Percentiles rank a stretch among this genome's conserved stretches.
These are phyloP conservation scores for Didymella arachidicola DNA, from an alignment of 2,329 filamentous ascomycete genomes.

Conservation along the genomic window DNA sequence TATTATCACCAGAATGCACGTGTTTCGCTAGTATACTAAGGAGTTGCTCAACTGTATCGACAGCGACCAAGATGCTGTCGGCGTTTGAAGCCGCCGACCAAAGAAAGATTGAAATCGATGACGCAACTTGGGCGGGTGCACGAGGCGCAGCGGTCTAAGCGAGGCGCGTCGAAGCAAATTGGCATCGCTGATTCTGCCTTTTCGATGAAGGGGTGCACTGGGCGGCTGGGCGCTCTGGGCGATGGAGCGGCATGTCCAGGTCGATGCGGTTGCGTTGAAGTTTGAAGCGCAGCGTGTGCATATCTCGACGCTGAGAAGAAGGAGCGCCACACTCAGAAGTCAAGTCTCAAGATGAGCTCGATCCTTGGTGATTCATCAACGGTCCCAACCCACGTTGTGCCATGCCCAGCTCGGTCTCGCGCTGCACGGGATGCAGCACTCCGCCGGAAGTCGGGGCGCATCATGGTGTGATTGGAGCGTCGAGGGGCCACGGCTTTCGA, in stretches of 20 bases:
- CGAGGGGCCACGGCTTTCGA: constrained; percentile 6
- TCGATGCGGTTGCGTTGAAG: neutral
- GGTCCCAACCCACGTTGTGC: constrained; percentile 8
- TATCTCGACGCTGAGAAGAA: neutral
- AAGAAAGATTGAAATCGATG: constrained; percentile 11
- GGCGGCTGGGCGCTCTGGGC: constrained; percentile 23
- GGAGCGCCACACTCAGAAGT: neutral
- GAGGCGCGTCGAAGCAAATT: constrained; percentile 18
- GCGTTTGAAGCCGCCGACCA: neutral
- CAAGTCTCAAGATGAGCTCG: neutral
- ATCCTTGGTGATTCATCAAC: constrained; percentile 1
- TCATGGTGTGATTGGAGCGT: constrained; percentile 9
- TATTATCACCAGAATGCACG: neutral
- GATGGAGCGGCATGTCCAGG: neutral
- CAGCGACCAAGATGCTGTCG: neutral
- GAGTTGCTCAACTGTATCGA: neutral
- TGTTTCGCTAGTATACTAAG: neutral
- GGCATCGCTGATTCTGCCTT: constrained; percentile 24
- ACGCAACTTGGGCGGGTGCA: constrained; percentile 10
- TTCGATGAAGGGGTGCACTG: constrained; percentile 19
- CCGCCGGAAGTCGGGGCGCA: constrained; percentile 16
- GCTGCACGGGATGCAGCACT: neutral
- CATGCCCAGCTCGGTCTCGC: constrained; percentile 5
- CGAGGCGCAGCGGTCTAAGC: constrained; percentile 21
- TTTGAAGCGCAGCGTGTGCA: neutral